phyloP scores from a whole-genome alignment of 2,329 filamentous ascomycete genomes.

The Exophiala lecanii-corni region DNA sequence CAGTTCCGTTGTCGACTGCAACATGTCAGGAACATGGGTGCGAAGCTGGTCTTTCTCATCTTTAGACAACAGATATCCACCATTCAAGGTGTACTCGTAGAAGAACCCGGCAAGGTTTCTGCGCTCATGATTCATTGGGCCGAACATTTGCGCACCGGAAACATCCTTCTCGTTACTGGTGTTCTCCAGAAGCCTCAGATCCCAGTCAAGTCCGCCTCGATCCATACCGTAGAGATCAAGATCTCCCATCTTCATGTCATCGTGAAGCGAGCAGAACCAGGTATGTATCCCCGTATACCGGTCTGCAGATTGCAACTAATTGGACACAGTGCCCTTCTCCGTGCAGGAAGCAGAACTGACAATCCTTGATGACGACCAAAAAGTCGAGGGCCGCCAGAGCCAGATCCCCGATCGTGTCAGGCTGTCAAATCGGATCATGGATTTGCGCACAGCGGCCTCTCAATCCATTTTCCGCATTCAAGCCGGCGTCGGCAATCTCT shows the following conservation, averaged over 20 bases:
- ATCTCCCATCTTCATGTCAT: slow-evolving; percentile 63
- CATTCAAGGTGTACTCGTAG: slow-evolving; percentile 74
- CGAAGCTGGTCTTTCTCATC: slow-evolving; percentile 77
- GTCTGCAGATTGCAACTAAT: too few relatives aligned
- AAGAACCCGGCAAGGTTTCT: slow-evolving; percentile 57
- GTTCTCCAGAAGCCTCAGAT: slow-evolving; percentile 68
- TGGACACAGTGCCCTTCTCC: slow-evolving; percentile 60
- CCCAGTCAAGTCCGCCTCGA: slow-evolving; percentile 67
- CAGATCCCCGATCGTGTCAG: slow-evolving; percentile 69
- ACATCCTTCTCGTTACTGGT: slow-evolving; percentile 71
- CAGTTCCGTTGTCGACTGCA: slow-evolving; percentile 69
- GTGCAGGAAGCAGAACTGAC: slow-evolving; percentile 65
- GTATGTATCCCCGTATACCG: slow-evolving; percentile 11
- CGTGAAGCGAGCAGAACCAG: slow-evolving; percentile 54
- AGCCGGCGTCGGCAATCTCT: slow-evolving; percentile 72
- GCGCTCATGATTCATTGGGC: slow-evolving; percentile 81
- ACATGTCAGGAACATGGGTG: slow-evolving; percentile 74
- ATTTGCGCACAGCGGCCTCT: slow-evolving; percentile 77
- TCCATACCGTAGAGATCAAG: slow-evolving; percentile 71
- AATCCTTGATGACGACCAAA: slow-evolving; percentile 52
- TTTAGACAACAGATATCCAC: slow-evolving; percentile 80
- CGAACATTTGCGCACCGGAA: slow-evolving; percentile 74
- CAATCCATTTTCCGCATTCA: slow-evolving; percentile 86
- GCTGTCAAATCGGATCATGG: slow-evolving; percentile 72
- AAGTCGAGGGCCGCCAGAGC: slow-evolving; percentile 52